phyloP scores from a whole-genome alignment of 176 grass and related monocot species.

The Bolboschoenus planiculmis region DNA sequence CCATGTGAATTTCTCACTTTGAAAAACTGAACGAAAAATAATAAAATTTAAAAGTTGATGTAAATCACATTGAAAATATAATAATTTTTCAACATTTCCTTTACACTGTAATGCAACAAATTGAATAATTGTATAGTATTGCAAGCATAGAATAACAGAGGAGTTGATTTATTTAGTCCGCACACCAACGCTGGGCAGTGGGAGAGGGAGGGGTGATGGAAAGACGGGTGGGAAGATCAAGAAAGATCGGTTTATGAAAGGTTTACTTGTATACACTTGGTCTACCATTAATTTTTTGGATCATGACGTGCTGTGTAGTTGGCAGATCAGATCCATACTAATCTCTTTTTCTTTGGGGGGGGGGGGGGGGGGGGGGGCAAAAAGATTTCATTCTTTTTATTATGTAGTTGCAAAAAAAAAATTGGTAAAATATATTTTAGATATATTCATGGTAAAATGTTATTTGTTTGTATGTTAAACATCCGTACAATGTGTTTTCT shows the following conservation, averaged over 20 bases:
- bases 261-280: background rate
- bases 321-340: background rate
- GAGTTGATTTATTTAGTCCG: background rate
- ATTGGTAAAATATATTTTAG: too few species aligned
- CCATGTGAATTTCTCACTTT: background rate
- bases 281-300: background rate
- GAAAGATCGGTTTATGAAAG: background rate
- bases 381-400: background rate
- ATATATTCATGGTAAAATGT: too few species aligned
- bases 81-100: background rate
- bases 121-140: background rate
- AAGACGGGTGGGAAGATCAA: background rate
- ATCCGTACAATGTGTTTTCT: too few species aligned
- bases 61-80: background rate
- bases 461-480: too few species aligned
- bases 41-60: background rate
- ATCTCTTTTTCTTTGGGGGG: too few species aligned
- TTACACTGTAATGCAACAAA: background rate
- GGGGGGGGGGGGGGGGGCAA: too few species aligned
- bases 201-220: background rate
- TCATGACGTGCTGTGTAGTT: background rate
- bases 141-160: background rate
- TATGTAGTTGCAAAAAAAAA: too few species aligned
- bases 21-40: background rate
- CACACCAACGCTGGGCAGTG: background rate